These are phyloP conservation scores for Blastobotrys attinorum DNA, from an alignment of 805 yeast genomes.

Conservation along the genomic window DNA sequence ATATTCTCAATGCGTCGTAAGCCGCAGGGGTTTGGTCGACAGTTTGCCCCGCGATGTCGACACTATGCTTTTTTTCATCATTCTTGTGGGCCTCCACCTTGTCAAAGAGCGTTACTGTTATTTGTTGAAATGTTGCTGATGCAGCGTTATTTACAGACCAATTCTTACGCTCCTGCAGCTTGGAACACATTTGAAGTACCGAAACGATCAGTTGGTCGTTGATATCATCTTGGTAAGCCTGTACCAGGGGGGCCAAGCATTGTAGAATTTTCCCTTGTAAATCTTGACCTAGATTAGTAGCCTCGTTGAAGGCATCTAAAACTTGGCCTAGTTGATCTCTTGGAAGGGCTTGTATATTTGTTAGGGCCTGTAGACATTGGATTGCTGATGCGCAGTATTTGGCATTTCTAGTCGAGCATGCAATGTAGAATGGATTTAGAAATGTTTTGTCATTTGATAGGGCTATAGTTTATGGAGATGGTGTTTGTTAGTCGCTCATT, in stretches of 20 bases:
- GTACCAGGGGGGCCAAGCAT: conserved; percentile 66
- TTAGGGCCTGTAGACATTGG: conserved; percentile 59
- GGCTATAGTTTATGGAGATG: conserved; percentile 11
- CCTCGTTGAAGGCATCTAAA: conserved; percentile 61
- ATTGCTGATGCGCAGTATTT: conserved; percentile 66
- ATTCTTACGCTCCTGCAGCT: conserved; percentile 60
- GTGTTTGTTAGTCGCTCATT: too few species aligned
- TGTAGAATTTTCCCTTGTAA: conserved; percentile 83
- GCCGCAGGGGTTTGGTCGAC: conserved; percentile 44
- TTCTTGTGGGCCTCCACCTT: conserved; percentile 42
- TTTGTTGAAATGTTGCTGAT: conserved; percentile 84
- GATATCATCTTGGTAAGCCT: conserved; percentile 49
- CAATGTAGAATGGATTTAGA: conserved; percentile 58
- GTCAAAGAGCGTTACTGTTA: conserved; percentile 73
- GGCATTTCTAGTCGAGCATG: conserved; percentile 68
- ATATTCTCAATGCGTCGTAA: conserved; percentile 61
- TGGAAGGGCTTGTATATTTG: conserved; percentile 49
- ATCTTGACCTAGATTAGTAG: conserved; percentile 68
- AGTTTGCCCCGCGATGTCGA: conserved; percentile 38
- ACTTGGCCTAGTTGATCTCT: conserved; percentile 42
- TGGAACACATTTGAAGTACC: conserved; percentile 60
- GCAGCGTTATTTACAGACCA: conserved; percentile 81
- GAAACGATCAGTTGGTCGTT: conserved; percentile 49
- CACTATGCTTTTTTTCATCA: conserved; percentile 27
- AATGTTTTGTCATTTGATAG: conserved; percentile 45